Evolutionary conservation across 148 eudicot genomes (phyloP), one percentile per base, ranked within the genome.

Genomic region (Agrostemma githago): DNA sequence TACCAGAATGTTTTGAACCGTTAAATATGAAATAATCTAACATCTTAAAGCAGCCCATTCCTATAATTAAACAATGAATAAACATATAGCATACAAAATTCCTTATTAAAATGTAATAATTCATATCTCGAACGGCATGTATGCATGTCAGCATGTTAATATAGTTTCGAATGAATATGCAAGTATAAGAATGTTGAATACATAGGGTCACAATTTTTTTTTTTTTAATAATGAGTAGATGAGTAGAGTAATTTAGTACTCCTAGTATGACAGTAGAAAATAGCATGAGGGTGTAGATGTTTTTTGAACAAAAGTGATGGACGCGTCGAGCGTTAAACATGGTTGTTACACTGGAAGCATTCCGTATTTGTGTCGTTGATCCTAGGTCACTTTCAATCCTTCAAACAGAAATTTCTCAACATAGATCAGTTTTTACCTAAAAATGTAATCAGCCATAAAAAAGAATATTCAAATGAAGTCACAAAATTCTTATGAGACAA

Each of bases 251-350:
- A 40, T 17, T 53, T 46, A 53, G 51, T 40, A 26, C 34, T 26
- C 34, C 34, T 26, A 66, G 51, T 66, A 66, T 15, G 20, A 66
- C 8, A 66, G 21, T 39, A 40, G n/a, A 16, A 40, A 66, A 39
- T 69, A 69, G 42, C 34, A 70, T 70, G 72, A 21, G 34, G 34
- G 54, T 16, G 41, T n/a, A 40, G 37, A 61, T 70, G 41, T 48
- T 51, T 19, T 40, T 20, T 56, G 73, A 46, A 58, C 71, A 71
- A 76, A 21, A 72, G 38, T 46, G 48, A 69, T 17, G 54, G 40
- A 38, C 53, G 39, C 78, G 34, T 48, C 41, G 46, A 63, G 68
- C 21, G 66, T 80, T 17, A 60, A 59, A 75, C 68, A 46, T 53
- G 66, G 62, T 34, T 34, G 63, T 19, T 41, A 57, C 64, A 66